Evolutionary conservation across 805 yeast genomes (phyloP).

Genomic region (Metschnikowia matae): DNA sequence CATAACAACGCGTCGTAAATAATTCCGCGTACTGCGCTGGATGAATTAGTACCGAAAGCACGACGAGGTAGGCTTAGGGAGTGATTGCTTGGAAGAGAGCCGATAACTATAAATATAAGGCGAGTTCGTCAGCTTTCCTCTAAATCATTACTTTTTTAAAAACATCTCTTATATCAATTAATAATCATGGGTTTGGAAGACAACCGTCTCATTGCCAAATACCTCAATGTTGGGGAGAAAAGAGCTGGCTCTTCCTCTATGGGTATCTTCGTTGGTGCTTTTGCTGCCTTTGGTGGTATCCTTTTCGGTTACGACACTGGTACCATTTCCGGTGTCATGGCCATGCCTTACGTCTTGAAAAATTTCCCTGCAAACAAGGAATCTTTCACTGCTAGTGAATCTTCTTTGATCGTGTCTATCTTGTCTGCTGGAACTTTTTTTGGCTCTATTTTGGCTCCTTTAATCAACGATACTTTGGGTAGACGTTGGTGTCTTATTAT

Average conservation of each 20-base stretch:
- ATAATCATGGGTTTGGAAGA: constrained; percentile 38
- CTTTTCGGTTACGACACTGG: constrained; percentile 43
- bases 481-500: constrained; percentile 37
- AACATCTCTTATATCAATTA: not conserved
- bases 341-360: constrained; percentile 34
- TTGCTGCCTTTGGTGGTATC: constrained; percentile 41
- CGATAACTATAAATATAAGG: not conserved
- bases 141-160: not conserved
- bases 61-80: not conserved
- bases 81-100: not conserved
- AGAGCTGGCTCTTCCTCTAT: constrained; percentile 41
- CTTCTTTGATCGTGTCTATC: constrained; percentile 26
- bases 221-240: constrained; percentile 44
- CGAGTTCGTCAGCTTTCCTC: not conserved
- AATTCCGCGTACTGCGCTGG: not conserved
- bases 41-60: not conserved
- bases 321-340: constrained; percentile 40
- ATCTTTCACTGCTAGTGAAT: constrained; percentile 19
- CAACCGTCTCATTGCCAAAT: constrained; percentile 27
- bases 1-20: constrained; percentile 1
- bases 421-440: constrained; percentile 42
- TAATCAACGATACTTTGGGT: constrained; percentile 35
- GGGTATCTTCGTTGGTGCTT: constrained; percentile 38
- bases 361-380: constrained; percentile 21
- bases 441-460: constrained; percentile 37